Evolutionary conservation across 495 filamentous ascomycete genomes (phyloP).

Genomic region (Daldinia caldariorum): DNA sequence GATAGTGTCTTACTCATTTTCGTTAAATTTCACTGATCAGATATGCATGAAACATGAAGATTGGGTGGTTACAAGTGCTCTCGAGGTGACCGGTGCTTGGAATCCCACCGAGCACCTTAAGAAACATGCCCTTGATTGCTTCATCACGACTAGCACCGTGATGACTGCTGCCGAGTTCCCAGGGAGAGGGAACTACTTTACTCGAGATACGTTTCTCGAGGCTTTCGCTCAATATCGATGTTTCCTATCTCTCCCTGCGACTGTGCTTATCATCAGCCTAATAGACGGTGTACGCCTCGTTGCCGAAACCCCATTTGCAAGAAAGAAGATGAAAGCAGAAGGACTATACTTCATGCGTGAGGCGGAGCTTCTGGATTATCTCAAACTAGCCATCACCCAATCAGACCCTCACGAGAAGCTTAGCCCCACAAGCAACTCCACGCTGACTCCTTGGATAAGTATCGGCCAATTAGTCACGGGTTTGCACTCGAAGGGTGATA

Average conservation of each 20-base stretch:
- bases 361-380: slow-evolving; percentile 18
- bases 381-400: slow-evolving; percentile 25
- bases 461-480: slow-evolving; percentile 6
- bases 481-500: background rate
- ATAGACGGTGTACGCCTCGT: slow-evolving; percentile 49
- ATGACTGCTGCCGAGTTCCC: slow-evolving; percentile 41
- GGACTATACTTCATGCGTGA: slow-evolving; percentile 15
- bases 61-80: slow-evolving; percentile 46
- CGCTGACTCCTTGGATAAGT: background rate
- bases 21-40: background rate
- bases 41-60: slow-evolving; percentile 50
- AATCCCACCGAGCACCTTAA: slow-evolving; percentile 42
- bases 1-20: background rate
- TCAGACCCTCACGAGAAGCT: background rate
- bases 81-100: slow-evolving; percentile 55
- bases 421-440: slow-evolving; percentile 1
- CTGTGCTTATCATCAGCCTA: slow-evolving; percentile 48
- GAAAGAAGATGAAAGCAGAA: slow-evolving; percentile 3
- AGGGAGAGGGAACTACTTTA: slow-evolving; percentile 50
- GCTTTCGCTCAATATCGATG: slow-evolving; percentile 51
- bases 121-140: slow-evolving; percentile 40
- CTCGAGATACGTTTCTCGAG: slow-evolving; percentile 51
- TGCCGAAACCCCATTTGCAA: slow-evolving; percentile 6
- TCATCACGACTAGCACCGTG: slow-evolving; percentile 46
- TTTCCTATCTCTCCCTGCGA: slow-evolving; percentile 37